Evolutionary conservation across 257 asterid genomes (phyloP).

Genomic region (Henckelia pumila): DNA sequence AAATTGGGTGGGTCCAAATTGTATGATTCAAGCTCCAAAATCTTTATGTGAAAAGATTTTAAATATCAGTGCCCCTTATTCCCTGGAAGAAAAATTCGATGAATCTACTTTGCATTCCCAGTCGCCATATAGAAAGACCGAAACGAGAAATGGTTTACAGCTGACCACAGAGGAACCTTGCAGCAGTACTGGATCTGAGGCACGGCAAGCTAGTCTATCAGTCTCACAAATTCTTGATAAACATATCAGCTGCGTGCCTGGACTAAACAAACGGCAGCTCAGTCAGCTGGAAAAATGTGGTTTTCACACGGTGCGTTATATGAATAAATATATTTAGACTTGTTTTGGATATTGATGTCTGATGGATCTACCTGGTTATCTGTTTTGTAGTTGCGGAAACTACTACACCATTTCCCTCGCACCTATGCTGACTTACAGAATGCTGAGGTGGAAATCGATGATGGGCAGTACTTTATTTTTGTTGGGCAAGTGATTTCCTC

Average conservation of each 20-base stretch:
- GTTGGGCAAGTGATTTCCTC: constrained; percentile 79
- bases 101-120: constrained; percentile 32
- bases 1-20: constrained; percentile 51
- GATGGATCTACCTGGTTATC: constrained; percentile 36
- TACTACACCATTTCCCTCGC: constrained; percentile 94
- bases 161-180: constrained; percentile 32
- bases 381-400: constrained; percentile 78
- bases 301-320: constrained; percentile 67
- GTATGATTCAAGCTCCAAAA: constrained; percentile 37
- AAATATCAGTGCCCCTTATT: constrained; percentile 26
- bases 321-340: constrained; percentile 12
- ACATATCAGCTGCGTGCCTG: constrained; percentile 57
- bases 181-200: constrained; percentile 30
- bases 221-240: constrained; percentile 65
- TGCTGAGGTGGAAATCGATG: constrained; percentile 78
- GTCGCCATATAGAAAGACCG: constrained; percentile 33
- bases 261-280: constrained; percentile 60
- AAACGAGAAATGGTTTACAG: constrained; percentile 38
- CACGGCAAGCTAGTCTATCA: constrained; percentile 39
- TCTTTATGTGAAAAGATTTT: constrained; percentile 40
- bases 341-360: constrained; percentile 24
- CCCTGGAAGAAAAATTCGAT: constrained; percentile 34
- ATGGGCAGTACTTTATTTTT: constrained; percentile 84
- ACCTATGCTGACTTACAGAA: constrained; percentile 88
- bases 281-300: constrained; percentile 72